phyloP scores from a whole-genome alignment of 768 basidiomycete species.

The Jaapia argillacea region DNA sequence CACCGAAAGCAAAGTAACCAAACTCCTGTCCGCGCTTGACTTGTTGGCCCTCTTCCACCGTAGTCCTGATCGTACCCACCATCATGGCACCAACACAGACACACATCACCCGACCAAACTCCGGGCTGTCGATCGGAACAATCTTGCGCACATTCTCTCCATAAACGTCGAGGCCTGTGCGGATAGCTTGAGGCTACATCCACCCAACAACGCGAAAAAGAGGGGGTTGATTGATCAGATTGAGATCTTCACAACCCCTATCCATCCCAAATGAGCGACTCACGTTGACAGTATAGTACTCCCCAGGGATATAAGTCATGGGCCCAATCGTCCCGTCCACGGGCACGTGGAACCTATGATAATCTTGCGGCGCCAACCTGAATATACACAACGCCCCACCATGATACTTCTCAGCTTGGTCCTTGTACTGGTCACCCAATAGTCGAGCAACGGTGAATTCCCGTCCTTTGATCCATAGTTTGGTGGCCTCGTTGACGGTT shows the following conservation, averaged over 20 bases:
- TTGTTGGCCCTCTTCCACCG: conserved; percentile 73
- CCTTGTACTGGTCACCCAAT: conserved; percentile 69
- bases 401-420: conserved; percentile 56
- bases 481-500: conserved; percentile 75
- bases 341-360: conserved; percentile 88
- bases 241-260: too few species aligned
- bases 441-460: conserved; percentile 79
- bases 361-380: conserved; percentile 88
- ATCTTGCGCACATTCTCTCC: conserved; percentile 92
- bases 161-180: conserved; percentile 84
- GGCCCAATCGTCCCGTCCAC: conserved; percentile 78
- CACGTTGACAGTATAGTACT: conserved; percentile 95
- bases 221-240: too few species aligned
- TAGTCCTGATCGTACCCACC: conserved; percentile 85
- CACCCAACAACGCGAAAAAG: too few species aligned
- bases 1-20: conserved; percentile 93
- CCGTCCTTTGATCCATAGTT: conserved; percentile 94
- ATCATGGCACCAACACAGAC: conserved; percentile 94
- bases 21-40: conserved; percentile 85
- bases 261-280: too few species aligned
- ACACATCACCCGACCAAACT: conserved; percentile 87
- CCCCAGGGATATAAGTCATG: conserved; percentile 78
- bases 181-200: conserved; percentile 92
- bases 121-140: conserved; percentile 81
- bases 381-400: conserved; percentile 88